These are phyloP conservation scores for Podospora bellae-mahoneyi DNA, from an alignment of 495 filamentous ascomycete genomes.

Conservation along the genomic window DNA sequence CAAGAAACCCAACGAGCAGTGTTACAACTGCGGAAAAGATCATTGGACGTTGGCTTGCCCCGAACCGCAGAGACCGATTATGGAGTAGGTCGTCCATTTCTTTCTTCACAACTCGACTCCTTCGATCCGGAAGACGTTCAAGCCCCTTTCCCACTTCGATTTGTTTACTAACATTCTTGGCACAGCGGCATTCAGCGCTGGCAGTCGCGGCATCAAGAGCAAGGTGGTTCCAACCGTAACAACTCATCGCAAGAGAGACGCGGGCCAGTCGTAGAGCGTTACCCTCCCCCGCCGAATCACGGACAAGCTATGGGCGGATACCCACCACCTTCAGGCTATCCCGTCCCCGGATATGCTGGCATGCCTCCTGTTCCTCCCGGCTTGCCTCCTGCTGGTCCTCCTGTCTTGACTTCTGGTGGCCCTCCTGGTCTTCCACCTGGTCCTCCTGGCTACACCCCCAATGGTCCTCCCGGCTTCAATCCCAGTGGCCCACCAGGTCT, in stretches of 20 bases:
- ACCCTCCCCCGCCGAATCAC: slow-evolving; percentile 21
- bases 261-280: slow-evolving; percentile 43
- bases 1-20: slow-evolving; percentile 35
- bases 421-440: neutral
- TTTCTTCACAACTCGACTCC: neutral
- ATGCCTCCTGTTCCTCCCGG: slow-evolving; percentile 29
- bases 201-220: slow-evolving; percentile 39
- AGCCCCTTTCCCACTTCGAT: neutral
- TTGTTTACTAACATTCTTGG: neutral
- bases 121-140: too few species aligned
- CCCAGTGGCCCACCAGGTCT: slow-evolving; percentile 4
- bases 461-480: slow-evolving; percentile 27
- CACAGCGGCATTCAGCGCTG: slow-evolving; percentile 10
- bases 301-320: neutral
- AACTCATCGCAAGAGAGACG: slow-evolving; percentile 33
- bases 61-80: slow-evolving; percentile 46
- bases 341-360: neutral
- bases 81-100: slow-evolving; percentile 53
- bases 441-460: slow-evolving; percentile 1
- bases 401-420: neutral
- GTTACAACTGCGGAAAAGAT: slow-evolving; percentile 52
- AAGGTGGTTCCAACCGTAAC: slow-evolving; percentile 32
- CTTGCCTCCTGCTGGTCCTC: slow-evolving; percentile 20
- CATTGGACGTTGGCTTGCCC: slow-evolving; percentile 53
- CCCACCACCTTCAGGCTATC: neutral